Conservation (phyloP, 768 basidiomycete genomes). For the Tulasnella sp. region DNA sequence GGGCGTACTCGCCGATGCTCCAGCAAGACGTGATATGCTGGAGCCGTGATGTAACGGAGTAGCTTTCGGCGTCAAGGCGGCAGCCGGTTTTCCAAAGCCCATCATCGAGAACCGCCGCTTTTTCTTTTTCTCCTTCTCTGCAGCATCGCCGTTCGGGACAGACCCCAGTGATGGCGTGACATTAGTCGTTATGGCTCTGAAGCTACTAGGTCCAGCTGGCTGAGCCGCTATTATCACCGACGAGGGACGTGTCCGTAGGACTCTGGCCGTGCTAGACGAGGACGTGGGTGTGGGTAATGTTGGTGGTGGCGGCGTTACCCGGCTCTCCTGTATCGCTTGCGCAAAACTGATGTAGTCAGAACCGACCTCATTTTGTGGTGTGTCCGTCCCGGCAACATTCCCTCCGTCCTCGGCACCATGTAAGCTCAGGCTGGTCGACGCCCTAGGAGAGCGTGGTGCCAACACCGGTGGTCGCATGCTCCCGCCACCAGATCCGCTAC, state of each 20-base stretch:
- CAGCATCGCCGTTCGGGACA: neutral
- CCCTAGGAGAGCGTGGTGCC: neutral
- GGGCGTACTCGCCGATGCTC: slow-evolving; percentile 4
- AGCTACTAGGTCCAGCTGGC: neutral
- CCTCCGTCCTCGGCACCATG: slow-evolving; percentile 3
- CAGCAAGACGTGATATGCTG: neutral
- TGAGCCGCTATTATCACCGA: neutral
- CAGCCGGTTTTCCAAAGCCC: neutral
- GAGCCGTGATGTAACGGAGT: neutral
- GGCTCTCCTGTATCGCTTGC: slow-evolving; percentile 3
- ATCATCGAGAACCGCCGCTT: slow-evolving; percentile 8
- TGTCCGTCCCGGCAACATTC: neutral
- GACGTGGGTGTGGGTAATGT: neutral
- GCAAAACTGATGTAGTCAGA: slow-evolving; percentile 12
- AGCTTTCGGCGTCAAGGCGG: neutral
- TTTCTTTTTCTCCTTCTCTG: slow-evolving; percentile 3
- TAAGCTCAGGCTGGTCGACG: slow-evolving; percentile 9
- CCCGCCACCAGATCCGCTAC: neutral
- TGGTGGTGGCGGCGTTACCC: neutral
- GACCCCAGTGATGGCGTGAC: neutral
- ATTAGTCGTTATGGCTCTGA: neutral
- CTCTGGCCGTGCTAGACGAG: neutral
- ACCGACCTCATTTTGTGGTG: slow-evolving; percentile 3
- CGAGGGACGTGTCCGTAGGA: neutral
- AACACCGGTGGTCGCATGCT: neutral